Percentiles rank a stretch among this genome's conserved stretches.
Conservation (phyloP, 306 rosid species). For the Trifolium repens region DNA sequence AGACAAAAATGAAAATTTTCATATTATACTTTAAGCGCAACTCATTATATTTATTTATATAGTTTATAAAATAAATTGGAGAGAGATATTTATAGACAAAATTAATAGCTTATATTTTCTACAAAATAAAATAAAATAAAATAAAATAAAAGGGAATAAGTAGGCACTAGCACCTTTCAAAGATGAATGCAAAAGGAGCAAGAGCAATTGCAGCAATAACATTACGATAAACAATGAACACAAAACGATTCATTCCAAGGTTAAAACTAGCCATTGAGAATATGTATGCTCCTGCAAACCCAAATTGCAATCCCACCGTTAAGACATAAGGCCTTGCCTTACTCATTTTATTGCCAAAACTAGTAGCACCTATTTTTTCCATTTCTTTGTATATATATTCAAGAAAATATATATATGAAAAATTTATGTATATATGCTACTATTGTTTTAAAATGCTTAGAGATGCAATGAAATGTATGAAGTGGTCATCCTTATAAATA, state of each 20-base stretch:
- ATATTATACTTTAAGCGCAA: no score
- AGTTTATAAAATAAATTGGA: no score
- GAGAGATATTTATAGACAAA: no score
- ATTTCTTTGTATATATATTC: slow-evolving; percentile 17
- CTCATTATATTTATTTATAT: no score
- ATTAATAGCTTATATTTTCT: no score
- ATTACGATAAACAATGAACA: slow-evolving; percentile 73
- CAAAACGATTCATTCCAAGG: slow-evolving; percentile 68
- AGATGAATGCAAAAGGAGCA: slow-evolving; percentile 62
- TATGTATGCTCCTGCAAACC: slow-evolving; percentile 63
- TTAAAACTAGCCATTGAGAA: slow-evolving; percentile 59
- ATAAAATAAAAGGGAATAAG: neutral
- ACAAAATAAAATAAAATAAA: neutral
- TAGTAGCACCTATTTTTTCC: slow-evolving; percentile 9
- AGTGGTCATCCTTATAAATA: slow-evolving; percentile 39
- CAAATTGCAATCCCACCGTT: slow-evolving; percentile 63
- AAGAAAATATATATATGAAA: slow-evolving; percentile 8
- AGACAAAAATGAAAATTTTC: no score
- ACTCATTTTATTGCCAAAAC: slow-evolving; percentile 26
- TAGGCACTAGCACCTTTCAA: slow-evolving; percentile 65
- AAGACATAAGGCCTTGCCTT: slow-evolving; percentile 66
- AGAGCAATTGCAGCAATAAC: slow-evolving; percentile 60
- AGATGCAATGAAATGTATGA: slow-evolving; percentile 20
- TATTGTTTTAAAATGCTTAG: neutral
- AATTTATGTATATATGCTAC: neutral